Conservation (phyloP, 495 filamentous ascomycete species). For the Penicillium coprophilum region DNA sequence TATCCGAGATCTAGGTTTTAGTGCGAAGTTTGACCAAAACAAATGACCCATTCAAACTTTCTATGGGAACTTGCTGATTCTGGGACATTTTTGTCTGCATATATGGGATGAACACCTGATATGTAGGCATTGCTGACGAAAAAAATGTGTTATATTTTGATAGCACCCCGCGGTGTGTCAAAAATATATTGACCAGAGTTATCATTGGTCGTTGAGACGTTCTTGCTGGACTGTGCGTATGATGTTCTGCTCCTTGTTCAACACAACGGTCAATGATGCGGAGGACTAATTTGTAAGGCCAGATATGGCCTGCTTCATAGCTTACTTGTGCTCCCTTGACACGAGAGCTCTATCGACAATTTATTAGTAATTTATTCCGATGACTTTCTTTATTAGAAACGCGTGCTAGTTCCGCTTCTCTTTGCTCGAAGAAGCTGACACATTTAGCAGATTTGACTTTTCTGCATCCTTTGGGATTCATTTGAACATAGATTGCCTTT, state of each 20-base stretch:
- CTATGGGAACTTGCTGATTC: constrained; percentile 17
- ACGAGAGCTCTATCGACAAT: constrained; percentile 27
- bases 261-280: constrained; percentile 36
- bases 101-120: constrained; percentile 62
- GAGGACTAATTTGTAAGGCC: constrained; percentile 80
- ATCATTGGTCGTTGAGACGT: not conserved
- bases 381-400: not conserved
- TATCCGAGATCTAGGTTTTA: too few relatives aligned
- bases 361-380: too few relatives aligned
- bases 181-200: not conserved
- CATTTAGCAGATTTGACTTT: too few relatives aligned
- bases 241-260: not conserved
- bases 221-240: not conserved
- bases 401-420: not conserved
- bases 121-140: constrained; percentile 78
- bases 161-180: not conserved
- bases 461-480: not conserved
- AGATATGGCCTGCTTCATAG: constrained; percentile 46
- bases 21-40: too few relatives aligned
- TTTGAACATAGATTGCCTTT: constrained; percentile 20
- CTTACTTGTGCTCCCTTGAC: constrained; percentile 42
- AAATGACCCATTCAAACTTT: too few relatives aligned
- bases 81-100: constrained; percentile 69
- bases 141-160: constrained; percentile 53
- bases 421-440: too few relatives aligned